These are phyloP conservation scores for Dictyostelium intermedium DNA, from an alignment of 78 protist species.

Conservation along the genomic window DNA sequence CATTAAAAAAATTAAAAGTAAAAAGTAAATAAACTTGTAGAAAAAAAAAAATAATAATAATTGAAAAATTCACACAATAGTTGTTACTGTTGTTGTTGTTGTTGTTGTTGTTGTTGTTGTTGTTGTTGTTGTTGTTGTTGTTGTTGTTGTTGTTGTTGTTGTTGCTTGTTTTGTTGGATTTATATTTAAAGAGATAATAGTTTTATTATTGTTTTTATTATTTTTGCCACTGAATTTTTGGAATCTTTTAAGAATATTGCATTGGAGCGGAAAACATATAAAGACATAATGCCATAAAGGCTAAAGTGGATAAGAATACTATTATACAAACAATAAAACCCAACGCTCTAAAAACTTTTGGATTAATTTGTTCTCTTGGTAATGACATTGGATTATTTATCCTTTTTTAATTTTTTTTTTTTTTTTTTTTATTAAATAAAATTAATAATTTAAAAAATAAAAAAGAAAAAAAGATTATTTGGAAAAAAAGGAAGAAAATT, in stretches of 20 bases:
- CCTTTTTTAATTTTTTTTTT: not conserved
- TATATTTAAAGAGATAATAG: not conserved
- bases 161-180: no score
- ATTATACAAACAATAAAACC: constrained; percentile 14
- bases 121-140: no score
- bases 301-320: constrained; percentile 13
- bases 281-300: constrained; percentile 6
- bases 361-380: constrained; percentile 51
- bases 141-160: no score
- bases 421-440: not conserved
- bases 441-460: no score
- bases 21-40: not conserved
- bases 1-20: not conserved
- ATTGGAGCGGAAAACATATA: constrained; percentile 49
- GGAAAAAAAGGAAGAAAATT: no score
- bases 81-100: no score
- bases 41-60: not conserved
- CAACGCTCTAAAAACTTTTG: constrained; percentile 41
- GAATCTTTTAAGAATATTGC: not conserved
- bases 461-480: not conserved
- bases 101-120: no score
- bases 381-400: constrained; percentile 34
- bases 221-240: not conserved
- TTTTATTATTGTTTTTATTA: not conserved
- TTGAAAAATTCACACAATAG: no score